Evolutionary conservation across 108 stramenopile species (phyloP), one percentile per base, ranked within the genome.

Genomic region (Skeletonema grethae): DNA sequence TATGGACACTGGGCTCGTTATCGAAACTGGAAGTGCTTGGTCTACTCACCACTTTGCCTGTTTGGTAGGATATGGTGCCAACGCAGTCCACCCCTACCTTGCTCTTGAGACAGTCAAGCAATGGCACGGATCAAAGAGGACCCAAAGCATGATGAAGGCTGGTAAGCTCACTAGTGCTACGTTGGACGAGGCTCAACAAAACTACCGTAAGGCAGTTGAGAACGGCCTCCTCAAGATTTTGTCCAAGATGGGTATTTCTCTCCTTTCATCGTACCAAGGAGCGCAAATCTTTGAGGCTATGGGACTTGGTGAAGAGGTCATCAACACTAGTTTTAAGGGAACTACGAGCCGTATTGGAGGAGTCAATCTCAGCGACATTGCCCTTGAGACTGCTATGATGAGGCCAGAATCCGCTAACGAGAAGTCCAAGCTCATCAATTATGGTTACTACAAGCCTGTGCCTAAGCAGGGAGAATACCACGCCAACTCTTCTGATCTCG

Each of bases 261-360:
- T 96, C 9, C 85, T 97, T n/a, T 85, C 95, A 20, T 95, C 93
- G 3, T 97, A 97, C 74, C 82, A 90, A 22, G 97, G 97, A 31
- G 97, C 97, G 10, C 97, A 97, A 85, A 96, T 97, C 61, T 98
- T 98, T 62, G 98, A 98, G 76, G 95, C 95, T 25, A 84, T 98
- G 61, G 98, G 98, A 39, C 80, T 98, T 41, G 85, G 88, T 12
- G 87, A 90, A 43, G 95, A 97, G 45, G 88, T 97, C 38, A 91
- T 98, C 50, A 85, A 86, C 18, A 73, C 77, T 35, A 86, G 93
- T 86, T 98, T 98, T 88, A 97, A 95, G 72, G 97, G 97, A 56
- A 97, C 97, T 28, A 94, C 94, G n/a, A 90, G 88, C 63, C 88
- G 95, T 36, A 91, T 96, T 65, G 95, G 92, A 16, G 95, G 95